Conservation (phyloP, 2,329 filamentous ascomycete species). For the Trichoderma atrobrunneum region DNA sequence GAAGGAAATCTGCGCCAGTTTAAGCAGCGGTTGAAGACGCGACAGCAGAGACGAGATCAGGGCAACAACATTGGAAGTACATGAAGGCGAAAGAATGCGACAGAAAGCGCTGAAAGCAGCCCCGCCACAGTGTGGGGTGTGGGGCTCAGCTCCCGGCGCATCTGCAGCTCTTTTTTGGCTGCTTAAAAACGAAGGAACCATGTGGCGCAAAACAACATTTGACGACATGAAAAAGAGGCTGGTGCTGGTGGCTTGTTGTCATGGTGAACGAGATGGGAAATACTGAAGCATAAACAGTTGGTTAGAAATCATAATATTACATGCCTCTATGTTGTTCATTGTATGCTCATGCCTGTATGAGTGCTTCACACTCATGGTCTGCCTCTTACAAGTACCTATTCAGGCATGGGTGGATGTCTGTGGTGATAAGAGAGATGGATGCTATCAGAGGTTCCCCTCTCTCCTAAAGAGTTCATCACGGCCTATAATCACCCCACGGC, state of each 20-base stretch:
- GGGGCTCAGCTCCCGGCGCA: conserved; percentile 12
- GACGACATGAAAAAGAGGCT: not conserved
- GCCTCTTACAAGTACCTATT: not conserved
- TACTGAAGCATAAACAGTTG: not conserved
- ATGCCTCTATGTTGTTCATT: too few species aligned
- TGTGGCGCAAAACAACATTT: not conserved
- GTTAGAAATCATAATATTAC: not conserved
- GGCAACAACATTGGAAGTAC: not conserved
- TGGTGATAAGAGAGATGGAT: not conserved
- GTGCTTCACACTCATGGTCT: too few species aligned
- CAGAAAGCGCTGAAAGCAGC: conserved; percentile 4
- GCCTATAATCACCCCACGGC: fast-evolving
- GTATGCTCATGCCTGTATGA: too few species aligned
- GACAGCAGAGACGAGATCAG: not conserved
- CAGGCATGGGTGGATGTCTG: too few species aligned
- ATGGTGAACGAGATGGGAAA: not conserved
- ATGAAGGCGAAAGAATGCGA: not conserved
- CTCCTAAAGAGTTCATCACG: not conserved
- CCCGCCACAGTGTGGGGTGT: conserved; percentile 20
- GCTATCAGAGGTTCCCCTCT: not conserved
- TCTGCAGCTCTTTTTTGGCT: not conserved
- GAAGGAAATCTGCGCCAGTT: not conserved
- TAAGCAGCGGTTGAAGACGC: not conserved
- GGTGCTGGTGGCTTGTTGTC: not conserved
- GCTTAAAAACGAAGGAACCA: not conserved